Conservation (phyloP, 345 rosid genomes). For the Moricandia arvensis region DNA sequence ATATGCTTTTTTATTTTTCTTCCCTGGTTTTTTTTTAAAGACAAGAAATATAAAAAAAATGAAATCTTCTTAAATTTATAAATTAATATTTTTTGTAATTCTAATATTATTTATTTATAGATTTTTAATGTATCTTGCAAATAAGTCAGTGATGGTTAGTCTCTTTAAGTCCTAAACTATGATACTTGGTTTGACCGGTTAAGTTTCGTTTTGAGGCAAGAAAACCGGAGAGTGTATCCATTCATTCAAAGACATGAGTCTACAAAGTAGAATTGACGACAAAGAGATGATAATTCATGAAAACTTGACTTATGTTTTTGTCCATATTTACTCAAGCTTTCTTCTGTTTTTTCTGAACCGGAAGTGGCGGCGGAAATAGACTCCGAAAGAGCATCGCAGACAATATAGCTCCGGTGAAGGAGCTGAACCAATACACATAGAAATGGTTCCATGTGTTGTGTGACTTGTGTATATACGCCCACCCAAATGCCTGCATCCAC, state of each 20-base stretch:
- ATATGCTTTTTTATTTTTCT: too few species aligned
- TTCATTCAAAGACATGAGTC: background rate
- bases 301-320: background rate
- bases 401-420: slow-evolving; percentile 71
- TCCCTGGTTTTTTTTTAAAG: too few species aligned
- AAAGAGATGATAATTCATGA: background rate
- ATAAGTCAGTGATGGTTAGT: too few species aligned
- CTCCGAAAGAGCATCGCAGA: slow-evolving; percentile 77
- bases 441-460: slow-evolving; percentile 92
- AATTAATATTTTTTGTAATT: too few species aligned
- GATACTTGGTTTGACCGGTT: too few species aligned
- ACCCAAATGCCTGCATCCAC: slow-evolving; percentile 77
- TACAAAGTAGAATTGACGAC: background rate
- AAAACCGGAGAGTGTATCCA: too few species aligned
- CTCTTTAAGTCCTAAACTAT: too few species aligned
- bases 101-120: too few species aligned
- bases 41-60: too few species aligned
- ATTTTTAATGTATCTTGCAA: too few species aligned
- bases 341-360: slow-evolving; percentile 50
- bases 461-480: slow-evolving; percentile 80
- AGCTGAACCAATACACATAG: slow-evolving; percentile 90
- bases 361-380: slow-evolving; percentile 50
- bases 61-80: too few species aligned
- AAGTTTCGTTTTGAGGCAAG: too few species aligned
- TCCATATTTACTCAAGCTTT: slow-evolving; percentile 43